These are phyloP conservation scores for Ceratonia siliqua DNA, from an alignment of 306 rosid species.

Conservation along the genomic window DNA sequence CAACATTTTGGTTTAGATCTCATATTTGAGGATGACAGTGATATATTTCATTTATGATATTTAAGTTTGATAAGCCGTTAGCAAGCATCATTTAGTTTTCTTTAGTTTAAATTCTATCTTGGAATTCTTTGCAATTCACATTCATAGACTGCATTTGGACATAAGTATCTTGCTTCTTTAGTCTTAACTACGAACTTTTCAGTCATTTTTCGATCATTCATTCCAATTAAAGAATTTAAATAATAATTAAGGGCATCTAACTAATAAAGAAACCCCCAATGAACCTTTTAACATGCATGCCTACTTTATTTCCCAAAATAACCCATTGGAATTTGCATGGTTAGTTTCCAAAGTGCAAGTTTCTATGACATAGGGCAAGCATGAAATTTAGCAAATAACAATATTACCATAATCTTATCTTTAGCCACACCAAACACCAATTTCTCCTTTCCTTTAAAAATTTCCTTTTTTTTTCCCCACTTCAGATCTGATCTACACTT, in stretches of 20 bases:
- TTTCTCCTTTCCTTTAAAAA: too few relatives aligned
- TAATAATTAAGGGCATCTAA: neutral
- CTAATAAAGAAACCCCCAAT: neutral
- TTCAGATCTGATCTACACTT: neutral
- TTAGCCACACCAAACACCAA: neutral
- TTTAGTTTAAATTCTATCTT: neutral
- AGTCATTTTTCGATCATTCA: neutral
- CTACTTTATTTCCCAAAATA: neutral
- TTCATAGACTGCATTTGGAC: neutral
- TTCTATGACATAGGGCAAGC: neutral
- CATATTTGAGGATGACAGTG: neutral
- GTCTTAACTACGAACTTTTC: neutral
- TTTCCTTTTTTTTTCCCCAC: too few relatives aligned
- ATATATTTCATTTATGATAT: neutral
- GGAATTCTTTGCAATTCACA: neutral
- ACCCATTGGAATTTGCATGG: neutral
- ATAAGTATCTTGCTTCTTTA: neutral
- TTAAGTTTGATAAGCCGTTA: neutral
- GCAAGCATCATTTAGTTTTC: neutral
- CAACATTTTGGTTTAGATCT: too few relatives aligned
- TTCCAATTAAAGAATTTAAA: neutral
- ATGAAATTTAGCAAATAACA: neutral
- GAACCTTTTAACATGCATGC: neutral
- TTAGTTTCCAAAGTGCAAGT: neutral
- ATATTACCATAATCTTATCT: neutral